Base-by-base conservation (phyloP, 1,284 basidiomycete genomes). In the Inonotus hispidus region DNA sequence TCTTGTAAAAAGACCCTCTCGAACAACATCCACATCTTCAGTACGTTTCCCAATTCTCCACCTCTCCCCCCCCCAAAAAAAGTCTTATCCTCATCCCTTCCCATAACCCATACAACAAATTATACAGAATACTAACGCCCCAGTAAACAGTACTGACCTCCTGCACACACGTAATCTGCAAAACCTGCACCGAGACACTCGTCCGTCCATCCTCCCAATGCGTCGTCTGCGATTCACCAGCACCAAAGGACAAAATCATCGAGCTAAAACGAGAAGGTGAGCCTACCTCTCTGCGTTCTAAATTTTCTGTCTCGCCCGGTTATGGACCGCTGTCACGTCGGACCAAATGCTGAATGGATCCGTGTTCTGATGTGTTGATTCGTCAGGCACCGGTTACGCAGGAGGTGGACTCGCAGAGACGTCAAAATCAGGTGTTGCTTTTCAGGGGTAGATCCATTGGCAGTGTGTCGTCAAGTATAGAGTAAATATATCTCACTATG, bases 391-490 rank as follows among this genome's bases (percentile, higher is more conserved):
- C 4, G 93, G 93, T 0, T 95, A 90, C 68, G 92, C 93, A 7
- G 90, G 90, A 38, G 93, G 93, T 21, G 93, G 93, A n/a, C 72
- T 93, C 63, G 90, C 93, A n/a, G 91, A 93, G 72, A 87, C 88
- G 0, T 83, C 81, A 35, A 91, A 82, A 71, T 75, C 76, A 35
- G 90, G 90, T 1, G 74, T 89, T 23, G 85, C 90, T 0, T 92
- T 92, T 74, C 90, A 92, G 69, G 90, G 89, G 23, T 50, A 55
- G 41, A 19, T 14, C 2, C 16, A 16, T 21, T 14, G n/a, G 14
- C 14, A 54, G 8, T 35, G 4, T n/a, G n/a, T n/a, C n/a, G n/a
- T n/a, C n/a, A n/a, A n/a, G n/a, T n/a, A n/a, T n/a, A n/a, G n/a
- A n/a, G n/a, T n/a, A n/a, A n/a, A n/a, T n/a, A n/a, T n/a, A n/a